Conservation (phyloP, 768 basidiomycete genomes). For the Leccinellum rugosiceps region DNA sequence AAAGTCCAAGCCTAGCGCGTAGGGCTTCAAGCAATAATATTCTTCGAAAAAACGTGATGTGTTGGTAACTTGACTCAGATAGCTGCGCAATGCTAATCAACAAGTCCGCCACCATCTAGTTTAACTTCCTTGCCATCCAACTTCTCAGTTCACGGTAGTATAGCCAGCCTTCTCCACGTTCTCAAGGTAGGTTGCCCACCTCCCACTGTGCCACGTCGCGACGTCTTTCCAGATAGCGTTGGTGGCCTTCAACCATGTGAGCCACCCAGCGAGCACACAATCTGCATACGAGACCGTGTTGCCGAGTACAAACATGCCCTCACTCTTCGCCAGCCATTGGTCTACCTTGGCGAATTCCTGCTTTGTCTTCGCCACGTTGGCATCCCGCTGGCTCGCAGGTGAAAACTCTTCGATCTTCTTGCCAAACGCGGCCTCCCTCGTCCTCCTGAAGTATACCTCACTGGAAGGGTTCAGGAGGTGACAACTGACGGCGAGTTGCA, state of each 20-base stretch:
- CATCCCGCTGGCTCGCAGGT: conserved; percentile 31
- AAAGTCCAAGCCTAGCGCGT: too few species aligned
- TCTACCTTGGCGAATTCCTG: conserved; percentile 26
- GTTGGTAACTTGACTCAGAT: too few species aligned
- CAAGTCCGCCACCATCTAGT: too few species aligned
- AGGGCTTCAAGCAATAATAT: too few species aligned
- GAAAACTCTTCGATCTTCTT: conserved; percentile 36
- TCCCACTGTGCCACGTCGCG: conserved; percentile 36
- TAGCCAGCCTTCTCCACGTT: conserved; percentile 31
- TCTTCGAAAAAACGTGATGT: too few species aligned
- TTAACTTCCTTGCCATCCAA: neutral
- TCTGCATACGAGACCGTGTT: conserved; percentile 36
- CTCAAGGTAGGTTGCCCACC: conserved; percentile 36
- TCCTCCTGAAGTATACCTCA: conserved; percentile 31
- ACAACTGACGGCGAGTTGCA: conserved; percentile 13
- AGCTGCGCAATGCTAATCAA: too few species aligned
- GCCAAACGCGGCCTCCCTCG: conserved; percentile 32
- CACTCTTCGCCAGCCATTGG: conserved; percentile 28
- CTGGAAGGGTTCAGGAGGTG: conserved; percentile 26
- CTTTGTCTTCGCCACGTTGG: conserved; percentile 24
- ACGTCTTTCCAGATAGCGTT: conserved; percentile 34
- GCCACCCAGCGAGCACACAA: conserved; percentile 29
- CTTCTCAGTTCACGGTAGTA: conserved; percentile 9
- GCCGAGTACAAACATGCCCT: conserved; percentile 36
- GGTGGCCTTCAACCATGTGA: conserved; percentile 35